Percentiles rank a stretch among this genome's conserved stretches.
Evolutionary conservation across 192 early-diverging fungal genomes (phyloP).

Genomic region (Rhizoclosmatium globosum): DNA sequence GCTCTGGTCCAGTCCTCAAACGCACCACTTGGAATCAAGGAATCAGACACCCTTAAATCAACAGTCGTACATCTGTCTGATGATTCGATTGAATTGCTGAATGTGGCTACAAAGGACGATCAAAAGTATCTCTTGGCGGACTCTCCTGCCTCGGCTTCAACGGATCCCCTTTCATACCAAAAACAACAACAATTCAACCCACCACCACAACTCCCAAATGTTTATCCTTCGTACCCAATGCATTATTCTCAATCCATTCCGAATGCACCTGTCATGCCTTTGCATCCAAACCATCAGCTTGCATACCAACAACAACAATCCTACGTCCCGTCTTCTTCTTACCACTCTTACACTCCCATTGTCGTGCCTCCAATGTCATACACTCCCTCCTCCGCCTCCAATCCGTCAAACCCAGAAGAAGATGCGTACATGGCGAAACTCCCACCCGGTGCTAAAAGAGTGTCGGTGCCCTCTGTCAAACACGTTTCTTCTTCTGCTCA

Average conservation of each 20-base stretch:
- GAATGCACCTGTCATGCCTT: background rate
- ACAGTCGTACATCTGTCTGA: background rate
- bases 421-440: background rate
- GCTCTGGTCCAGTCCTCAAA: background rate
- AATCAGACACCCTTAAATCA: background rate
- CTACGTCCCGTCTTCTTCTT: background rate
- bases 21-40: background rate
- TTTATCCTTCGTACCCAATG: background rate
- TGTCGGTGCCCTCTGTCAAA: background rate
- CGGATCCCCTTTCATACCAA: background rate
- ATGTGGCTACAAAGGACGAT: too few relatives aligned
- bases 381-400: background rate
- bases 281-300: background rate
- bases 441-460: constrained; percentile 10
- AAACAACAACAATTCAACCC: background rate
- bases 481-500: background rate
- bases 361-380: background rate
- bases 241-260: background rate
- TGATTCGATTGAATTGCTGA: background rate
- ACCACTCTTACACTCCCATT: background rate
- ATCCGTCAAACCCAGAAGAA: background rate
- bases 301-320: constrained; percentile 7
- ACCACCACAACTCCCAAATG: background rate
- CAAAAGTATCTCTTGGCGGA: background rate
- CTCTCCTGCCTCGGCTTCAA: background rate